These are phyloP conservation scores for Tolypocladium cylindrosporum DNA, from an alignment of 2,329 filamentous ascomycete species.

Conservation along the genomic window DNA sequence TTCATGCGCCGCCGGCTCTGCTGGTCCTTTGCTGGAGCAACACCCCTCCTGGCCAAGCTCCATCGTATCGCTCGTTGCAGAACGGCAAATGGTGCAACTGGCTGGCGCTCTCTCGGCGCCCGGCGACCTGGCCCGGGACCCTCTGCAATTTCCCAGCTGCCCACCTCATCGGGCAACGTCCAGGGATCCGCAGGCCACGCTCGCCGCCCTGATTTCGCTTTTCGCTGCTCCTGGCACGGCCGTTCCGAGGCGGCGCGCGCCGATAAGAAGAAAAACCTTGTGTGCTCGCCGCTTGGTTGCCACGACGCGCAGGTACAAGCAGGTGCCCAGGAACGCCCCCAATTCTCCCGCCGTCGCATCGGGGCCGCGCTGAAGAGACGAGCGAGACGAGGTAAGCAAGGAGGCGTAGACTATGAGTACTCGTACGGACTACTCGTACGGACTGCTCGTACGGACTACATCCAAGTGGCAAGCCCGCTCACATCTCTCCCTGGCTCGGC, in stretches of 20 bases:
- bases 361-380: background rate
- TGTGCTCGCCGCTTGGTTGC: background rate
- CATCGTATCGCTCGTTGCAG: background rate
- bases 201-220: background rate
- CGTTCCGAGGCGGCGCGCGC: background rate
- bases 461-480: background rate
- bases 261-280: too few relatives aligned
- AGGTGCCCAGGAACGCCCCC: background rate
- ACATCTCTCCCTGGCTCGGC: background rate
- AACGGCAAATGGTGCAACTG: background rate
- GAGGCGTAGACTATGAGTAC: too few relatives aligned
- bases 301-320: background rate
- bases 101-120: background rate
- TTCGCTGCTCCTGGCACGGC: background rate
- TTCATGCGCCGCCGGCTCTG: background rate
- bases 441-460: too few relatives aligned
- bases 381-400: background rate
- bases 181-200: background rate
- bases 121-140: background rate
- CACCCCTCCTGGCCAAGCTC: background rate
- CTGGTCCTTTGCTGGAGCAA: background rate
- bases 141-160: slow-evolving; percentile 9
- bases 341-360: background rate
- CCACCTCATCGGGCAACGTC: slow-evolving; percentile 2
- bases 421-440: too few relatives aligned